A percentile compares a stretch with the other conserved stretches of the same genome.
Evolutionary conservation across 2,329 filamentous ascomycete genomes (phyloP).

Genomic region (Aspergillus uvarum): DNA sequence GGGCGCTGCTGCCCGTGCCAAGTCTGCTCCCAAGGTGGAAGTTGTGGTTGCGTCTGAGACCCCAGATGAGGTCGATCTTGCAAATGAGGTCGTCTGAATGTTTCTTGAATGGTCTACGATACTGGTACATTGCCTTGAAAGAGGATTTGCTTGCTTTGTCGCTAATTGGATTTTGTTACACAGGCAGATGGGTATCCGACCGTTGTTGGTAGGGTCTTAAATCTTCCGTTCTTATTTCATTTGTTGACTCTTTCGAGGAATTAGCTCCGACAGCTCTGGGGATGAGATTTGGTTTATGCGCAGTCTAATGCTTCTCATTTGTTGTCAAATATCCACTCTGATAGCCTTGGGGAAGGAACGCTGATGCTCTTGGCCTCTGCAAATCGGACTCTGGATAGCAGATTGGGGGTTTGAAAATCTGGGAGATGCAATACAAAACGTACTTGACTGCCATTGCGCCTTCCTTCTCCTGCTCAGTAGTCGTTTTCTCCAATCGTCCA

Average conservation of each 20-base stretch:
- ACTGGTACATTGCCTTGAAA: neutral
- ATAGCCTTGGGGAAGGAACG: neutral
- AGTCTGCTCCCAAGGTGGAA: neutral
- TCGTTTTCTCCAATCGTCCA: neutral
- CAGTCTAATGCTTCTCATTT: neutral
- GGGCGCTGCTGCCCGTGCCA: conserved; percentile 17
- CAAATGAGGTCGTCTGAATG: neutral
- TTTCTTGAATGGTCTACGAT: neutral
- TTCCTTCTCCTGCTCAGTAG: neutral
- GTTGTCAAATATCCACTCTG: neutral
- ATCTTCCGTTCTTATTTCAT: neutral
- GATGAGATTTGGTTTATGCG: neutral
- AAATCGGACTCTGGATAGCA: neutral
- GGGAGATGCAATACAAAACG: neutral
- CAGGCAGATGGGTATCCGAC: neutral
- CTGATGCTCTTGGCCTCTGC: neutral
- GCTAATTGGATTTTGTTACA: neutral
- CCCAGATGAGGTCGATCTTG: neutral
- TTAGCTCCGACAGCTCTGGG: neutral
- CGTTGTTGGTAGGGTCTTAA: neutral
- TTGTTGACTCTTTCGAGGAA: neutral
- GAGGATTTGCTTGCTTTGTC: neutral
- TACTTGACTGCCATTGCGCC: neutral
- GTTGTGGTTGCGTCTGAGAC: neutral
- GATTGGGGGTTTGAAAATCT: neutral